Percentiles rank a stretch among this genome's conserved stretches.
Conservation (phyloP, 2,329 filamentous ascomycete genomes). For the Cladosporium sp. region DNA sequence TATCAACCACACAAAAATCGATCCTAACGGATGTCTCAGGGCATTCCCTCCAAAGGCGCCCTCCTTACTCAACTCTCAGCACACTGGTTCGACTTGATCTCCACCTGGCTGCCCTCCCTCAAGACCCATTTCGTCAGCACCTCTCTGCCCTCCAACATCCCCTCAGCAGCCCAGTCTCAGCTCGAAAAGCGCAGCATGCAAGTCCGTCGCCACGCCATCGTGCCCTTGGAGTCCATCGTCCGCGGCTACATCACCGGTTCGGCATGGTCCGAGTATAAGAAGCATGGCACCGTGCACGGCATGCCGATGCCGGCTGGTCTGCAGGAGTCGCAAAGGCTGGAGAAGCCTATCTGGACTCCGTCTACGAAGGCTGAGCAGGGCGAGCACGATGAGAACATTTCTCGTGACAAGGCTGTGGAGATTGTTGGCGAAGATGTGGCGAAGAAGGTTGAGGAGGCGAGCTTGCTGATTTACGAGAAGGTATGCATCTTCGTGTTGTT, state of each 20-base stretch:
- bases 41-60: constrained; percentile 60
- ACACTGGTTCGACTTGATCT: constrained; percentile 62
- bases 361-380: constrained; percentile 79
- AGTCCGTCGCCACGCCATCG: constrained; percentile 65
- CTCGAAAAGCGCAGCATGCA: constrained; percentile 66
- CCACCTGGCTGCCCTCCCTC: constrained; percentile 50
- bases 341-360: constrained; percentile 67
- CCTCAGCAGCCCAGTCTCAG: constrained; percentile 14
- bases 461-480: constrained; percentile 56
- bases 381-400: constrained; percentile 79
- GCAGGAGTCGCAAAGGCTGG: constrained; percentile 63
- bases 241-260: constrained; percentile 83
- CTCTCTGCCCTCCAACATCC: constrained; percentile 49
- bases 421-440: constrained; percentile 63
- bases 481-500: constrained; percentile 28
- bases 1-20: background rate
- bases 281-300: constrained; percentile 71
- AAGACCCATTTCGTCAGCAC: constrained; percentile 59
- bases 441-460: constrained; percentile 57
- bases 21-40: constrained; percentile 36
- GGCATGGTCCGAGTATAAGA: constrained; percentile 73
- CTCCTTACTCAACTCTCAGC: constrained; percentile 61
- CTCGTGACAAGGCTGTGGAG: constrained; percentile 54
- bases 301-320: constrained; percentile 63
- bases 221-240: constrained; percentile 80